phyloP scores from a whole-genome alignment of 2,329 filamentous ascomycete species.

The Xylaria polymorpha region DNA sequence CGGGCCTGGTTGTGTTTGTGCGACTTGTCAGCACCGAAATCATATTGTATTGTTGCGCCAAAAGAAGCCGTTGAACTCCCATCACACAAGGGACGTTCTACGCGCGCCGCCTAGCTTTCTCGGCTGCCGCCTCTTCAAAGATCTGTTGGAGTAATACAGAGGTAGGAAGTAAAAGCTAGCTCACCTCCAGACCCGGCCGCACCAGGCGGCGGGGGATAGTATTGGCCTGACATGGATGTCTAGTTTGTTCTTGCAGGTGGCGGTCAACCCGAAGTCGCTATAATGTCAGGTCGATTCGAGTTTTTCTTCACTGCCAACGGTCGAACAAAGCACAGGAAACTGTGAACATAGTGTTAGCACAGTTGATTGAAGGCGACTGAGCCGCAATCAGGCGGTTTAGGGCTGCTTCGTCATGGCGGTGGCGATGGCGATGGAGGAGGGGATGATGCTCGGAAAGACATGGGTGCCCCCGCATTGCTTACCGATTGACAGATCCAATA shows the following conservation, averaged over 20 bases:
- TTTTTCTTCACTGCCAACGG: neutral
- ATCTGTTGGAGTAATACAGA: conserved; percentile 37
- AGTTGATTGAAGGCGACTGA: neutral
- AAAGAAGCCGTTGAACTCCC: neutral
- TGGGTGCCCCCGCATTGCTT: conserved; percentile 29
- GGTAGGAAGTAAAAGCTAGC: conserved; percentile 23
- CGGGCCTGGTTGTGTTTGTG: conserved; percentile 37
- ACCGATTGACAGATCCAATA: conserved; percentile 23
- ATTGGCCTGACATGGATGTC: conserved; percentile 55
- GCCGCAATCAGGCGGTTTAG: neutral
- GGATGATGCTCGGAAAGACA: conserved; percentile 5
- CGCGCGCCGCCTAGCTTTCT: neutral
- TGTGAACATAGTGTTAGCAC: conserved; percentile 9
- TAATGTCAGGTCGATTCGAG: neutral
- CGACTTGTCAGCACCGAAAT: conserved; percentile 21
- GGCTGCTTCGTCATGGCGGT: conserved; percentile 11
- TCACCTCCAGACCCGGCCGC: conserved; percentile 51
- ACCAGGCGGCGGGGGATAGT: conserved; percentile 61
- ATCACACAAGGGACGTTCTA: neutral
- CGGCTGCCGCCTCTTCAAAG: neutral
- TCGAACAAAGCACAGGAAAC: neutral
- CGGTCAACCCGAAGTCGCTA: neutral
- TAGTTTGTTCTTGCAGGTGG: neutral
- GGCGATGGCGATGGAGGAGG: neutral
- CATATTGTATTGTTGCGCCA: neutral